Conservation (phyloP, 2,329 filamentous ascomycete species). For the Fusarium nurragi region DNA sequence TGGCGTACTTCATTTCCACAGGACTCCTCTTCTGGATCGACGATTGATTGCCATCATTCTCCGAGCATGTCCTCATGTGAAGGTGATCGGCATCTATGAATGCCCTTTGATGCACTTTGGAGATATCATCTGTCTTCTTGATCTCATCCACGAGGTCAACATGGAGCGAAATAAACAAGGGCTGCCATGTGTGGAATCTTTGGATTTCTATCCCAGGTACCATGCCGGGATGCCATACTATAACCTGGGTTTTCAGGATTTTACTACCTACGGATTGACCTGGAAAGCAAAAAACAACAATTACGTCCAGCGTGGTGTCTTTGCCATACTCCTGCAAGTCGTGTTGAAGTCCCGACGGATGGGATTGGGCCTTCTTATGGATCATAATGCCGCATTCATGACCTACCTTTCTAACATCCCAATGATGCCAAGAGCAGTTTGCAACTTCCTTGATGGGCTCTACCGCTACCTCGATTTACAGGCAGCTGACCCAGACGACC, state of each 20-base stretch:
- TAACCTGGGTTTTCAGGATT: background rate
- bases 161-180: slow-evolving; percentile 16
- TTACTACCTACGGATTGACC: slow-evolving; percentile 45
- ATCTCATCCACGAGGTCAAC: slow-evolving; percentile 52
- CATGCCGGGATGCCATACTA: slow-evolving; percentile 43
- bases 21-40: slow-evolving; percentile 47
- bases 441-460: slow-evolving; percentile 48
- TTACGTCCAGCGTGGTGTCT: slow-evolving; percentile 48
- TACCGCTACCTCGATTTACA: slow-evolving; percentile 44
- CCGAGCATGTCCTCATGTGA: slow-evolving; percentile 45
- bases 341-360: slow-evolving; percentile 48
- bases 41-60: slow-evolving; percentile 50
- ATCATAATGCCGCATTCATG: slow-evolving; percentile 45
- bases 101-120: slow-evolving; percentile 52
- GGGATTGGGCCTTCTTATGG: slow-evolving; percentile 46
- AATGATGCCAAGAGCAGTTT: slow-evolving; percentile 42
- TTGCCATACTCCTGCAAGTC: slow-evolving; percentile 48
- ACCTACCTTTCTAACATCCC: slow-evolving; percentile 46
- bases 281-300: slow-evolving; percentile 42
- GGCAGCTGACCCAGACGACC: background rate
- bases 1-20: slow-evolving; percentile 46
- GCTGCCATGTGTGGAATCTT: slow-evolving; percentile 29
- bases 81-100: slow-evolving; percentile 50
- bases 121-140: slow-evolving; percentile 48
- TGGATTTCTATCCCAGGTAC: slow-evolving; percentile 51